phyloP scores from a whole-genome alignment of 148 eudicot species.

The Gaultheria prostrata region DNA sequence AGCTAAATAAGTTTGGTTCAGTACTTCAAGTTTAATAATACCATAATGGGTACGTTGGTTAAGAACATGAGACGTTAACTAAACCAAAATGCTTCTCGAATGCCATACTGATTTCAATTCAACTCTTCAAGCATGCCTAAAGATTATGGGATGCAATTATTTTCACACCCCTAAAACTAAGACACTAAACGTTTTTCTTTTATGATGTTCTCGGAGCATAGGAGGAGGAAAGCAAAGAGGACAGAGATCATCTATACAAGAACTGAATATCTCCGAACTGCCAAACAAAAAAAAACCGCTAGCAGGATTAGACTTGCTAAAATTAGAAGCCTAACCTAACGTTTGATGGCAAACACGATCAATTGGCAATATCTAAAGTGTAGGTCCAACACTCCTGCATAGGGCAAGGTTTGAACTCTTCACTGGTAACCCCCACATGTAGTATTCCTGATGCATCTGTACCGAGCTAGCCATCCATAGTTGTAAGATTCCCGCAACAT shows the following conservation, averaged over 20 bases:
- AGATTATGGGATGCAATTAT: not conserved
- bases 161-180: not conserved
- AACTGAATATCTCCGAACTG: not conserved
- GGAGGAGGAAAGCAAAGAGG: not conserved
- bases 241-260: not conserved
- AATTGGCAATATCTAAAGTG: not conserved
- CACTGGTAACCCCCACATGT: not conserved
- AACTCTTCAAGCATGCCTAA: not conserved
- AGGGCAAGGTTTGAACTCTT: not conserved
- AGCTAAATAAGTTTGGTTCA: not conserved
- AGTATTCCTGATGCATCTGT: not conserved
- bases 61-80: not conserved
- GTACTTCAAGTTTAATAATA: not conserved
- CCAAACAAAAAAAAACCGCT: not conserved
- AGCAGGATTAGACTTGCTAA: not conserved
- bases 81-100: not conserved
- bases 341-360: not conserved
- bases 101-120: not conserved
- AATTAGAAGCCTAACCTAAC: too few species aligned
- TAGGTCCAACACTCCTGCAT: not conserved
- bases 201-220: not conserved
- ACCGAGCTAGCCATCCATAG: not conserved
- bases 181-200: not conserved
- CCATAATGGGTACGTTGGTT: not conserved
- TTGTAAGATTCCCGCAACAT: not conserved